A percentile compares a stretch with the other conserved stretches of the same genome.
These are phyloP conservation scores for Penicillium tannophilum DNA, from an alignment of 495 filamentous ascomycete species.

Conservation along the genomic window DNA sequence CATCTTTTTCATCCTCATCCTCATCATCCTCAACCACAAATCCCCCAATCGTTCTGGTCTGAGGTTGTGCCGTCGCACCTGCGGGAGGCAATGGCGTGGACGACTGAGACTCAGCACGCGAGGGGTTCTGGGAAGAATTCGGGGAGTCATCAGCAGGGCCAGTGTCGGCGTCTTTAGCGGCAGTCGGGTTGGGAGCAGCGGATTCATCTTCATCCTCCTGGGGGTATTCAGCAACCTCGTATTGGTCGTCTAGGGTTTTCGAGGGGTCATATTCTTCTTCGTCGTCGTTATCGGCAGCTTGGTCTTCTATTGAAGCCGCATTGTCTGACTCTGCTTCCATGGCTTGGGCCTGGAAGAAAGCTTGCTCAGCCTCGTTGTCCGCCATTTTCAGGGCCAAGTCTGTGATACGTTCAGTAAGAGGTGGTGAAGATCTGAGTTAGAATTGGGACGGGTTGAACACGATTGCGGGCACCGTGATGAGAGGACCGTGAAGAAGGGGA, in stretches of 20 bases:
- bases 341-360: slow-evolving; percentile 60
- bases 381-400: slow-evolving; percentile 47
- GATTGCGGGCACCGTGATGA: background rate
- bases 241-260: slow-evolving; percentile 47
- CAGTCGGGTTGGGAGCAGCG: slow-evolving; percentile 23
- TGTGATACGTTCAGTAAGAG: slow-evolving; percentile 11
- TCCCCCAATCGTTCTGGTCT: slow-evolving; percentile 73
- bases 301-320: slow-evolving; percentile 44
- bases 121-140: slow-evolving; percentile 38
- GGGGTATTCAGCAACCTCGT: slow-evolving; percentile 25
- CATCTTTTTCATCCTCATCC: slow-evolving; percentile 48
- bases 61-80: slow-evolving; percentile 42
- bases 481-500: background rate
- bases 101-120: slow-evolving; percentile 41
- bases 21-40: slow-evolving; percentile 80
- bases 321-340: slow-evolving; percentile 48
- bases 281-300: slow-evolving; percentile 54
- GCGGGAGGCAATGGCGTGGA: slow-evolving; percentile 41
- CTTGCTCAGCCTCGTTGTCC: slow-evolving; percentile 61
- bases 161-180: slow-evolving; percentile 29
- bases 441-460: background rate
- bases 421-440: slow-evolving; percentile 10
- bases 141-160: slow-evolving; percentile 28
- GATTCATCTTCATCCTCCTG: background rate
- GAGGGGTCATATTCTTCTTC: slow-evolving; percentile 60